A percentile compares a stretch with the other conserved stretches of the same genome.
Evolutionary conservation across 805 yeast species (phyloP).

Genomic region (Hanseniaspora osmophila): DNA sequence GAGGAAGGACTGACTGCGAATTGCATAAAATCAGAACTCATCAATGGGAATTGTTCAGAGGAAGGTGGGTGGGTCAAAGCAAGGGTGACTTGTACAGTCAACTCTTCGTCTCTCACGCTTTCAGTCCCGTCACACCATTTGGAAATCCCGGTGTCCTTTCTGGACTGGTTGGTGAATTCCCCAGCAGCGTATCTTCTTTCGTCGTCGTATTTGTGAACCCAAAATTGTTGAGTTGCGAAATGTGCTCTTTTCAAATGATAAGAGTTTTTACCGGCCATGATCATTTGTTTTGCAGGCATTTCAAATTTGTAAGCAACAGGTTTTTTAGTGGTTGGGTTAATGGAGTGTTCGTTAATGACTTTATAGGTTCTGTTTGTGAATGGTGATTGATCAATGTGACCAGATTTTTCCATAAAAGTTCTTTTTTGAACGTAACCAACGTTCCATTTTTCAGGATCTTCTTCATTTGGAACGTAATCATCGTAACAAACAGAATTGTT

Average conservation of each 20-base stretch:
- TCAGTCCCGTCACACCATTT: constrained; percentile 58
- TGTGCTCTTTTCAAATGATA: constrained; percentile 57
- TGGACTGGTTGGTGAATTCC: constrained; percentile 74
- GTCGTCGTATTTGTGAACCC: constrained; percentile 71
- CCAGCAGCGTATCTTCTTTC: constrained; percentile 69
- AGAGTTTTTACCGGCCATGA: constrained; percentile 49
- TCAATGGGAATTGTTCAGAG: constrained; percentile 78
- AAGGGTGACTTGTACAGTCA: constrained; percentile 70
- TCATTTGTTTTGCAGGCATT: constrained; percentile 66
- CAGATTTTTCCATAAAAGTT: constrained; percentile 54
- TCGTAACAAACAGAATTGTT: constrained; percentile 59
- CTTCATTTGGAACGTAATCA: constrained; percentile 50
- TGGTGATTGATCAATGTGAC: constrained; percentile 59
- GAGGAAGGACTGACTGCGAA: constrained; percentile 56
- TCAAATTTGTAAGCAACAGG: constrained; percentile 68
- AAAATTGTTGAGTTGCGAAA: constrained; percentile 63
- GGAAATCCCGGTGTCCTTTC: constrained; percentile 53
- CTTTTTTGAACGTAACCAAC: constrained; percentile 57
- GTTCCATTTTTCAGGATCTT: constrained; percentile 49
- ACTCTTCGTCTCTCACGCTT: constrained; percentile 56
- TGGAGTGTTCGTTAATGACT: constrained; percentile 57
- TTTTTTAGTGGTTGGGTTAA: constrained; percentile 53
- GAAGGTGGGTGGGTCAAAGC: constrained; percentile 75
- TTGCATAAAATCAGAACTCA: constrained; percentile 71
- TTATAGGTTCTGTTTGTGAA: constrained; percentile 62